Conservation (phyloP, 768 basidiomycete genomes). For the Mycena latifolia region DNA sequence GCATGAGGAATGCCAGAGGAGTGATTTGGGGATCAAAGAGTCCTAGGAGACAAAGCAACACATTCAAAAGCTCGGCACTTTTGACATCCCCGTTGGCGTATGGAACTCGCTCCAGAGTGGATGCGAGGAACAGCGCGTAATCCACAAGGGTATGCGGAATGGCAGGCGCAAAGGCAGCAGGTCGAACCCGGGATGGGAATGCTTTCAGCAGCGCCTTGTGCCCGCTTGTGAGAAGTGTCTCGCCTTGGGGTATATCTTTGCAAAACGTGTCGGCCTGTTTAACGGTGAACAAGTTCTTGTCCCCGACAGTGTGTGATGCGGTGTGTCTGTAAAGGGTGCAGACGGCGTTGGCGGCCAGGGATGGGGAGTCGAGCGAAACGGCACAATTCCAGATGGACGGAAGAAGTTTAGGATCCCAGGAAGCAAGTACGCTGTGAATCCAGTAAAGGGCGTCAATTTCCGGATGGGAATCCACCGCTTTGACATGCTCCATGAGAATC, state of each 20-base stretch:
- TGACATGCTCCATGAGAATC: slow-evolving; percentile 25
- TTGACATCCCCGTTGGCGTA: slow-evolving; percentile 9
- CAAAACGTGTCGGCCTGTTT: slow-evolving; percentile 22
- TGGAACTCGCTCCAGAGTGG: slow-evolving; percentile 17
- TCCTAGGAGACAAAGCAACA: slow-evolving; percentile 20
- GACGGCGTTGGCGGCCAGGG: slow-evolving; percentile 24
- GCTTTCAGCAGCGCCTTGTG: slow-evolving; percentile 26
- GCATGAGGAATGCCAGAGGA: slow-evolving; percentile 21
- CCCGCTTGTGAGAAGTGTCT: slow-evolving; percentile 19
- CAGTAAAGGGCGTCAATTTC: slow-evolving; percentile 27
- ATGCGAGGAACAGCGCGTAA: slow-evolving; percentile 20
- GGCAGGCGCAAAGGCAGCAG: slow-evolving; percentile 23
- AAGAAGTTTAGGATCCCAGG: slow-evolving; percentile 19
- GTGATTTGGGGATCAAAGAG: slow-evolving; percentile 28
- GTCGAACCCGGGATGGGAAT: slow-evolving; percentile 19
- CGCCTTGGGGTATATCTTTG: slow-evolving; percentile 17
- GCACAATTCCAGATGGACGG: slow-evolving; percentile 27
- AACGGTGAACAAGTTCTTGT: slow-evolving; percentile 23
- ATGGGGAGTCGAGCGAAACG: slow-evolving; percentile 21
- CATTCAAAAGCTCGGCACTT: slow-evolving; percentile 12
- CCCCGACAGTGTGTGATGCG: slow-evolving; percentile 25
- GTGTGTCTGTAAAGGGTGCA: slow-evolving; percentile 24
- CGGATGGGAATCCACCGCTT: slow-evolving; percentile 21
- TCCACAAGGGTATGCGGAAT: slow-evolving; percentile 20
- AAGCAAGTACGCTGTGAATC: slow-evolving; percentile 25